Evolutionary conservation across 108 stramenopile species (phyloP).

Genomic region (Conticribra guillardii): DNA sequence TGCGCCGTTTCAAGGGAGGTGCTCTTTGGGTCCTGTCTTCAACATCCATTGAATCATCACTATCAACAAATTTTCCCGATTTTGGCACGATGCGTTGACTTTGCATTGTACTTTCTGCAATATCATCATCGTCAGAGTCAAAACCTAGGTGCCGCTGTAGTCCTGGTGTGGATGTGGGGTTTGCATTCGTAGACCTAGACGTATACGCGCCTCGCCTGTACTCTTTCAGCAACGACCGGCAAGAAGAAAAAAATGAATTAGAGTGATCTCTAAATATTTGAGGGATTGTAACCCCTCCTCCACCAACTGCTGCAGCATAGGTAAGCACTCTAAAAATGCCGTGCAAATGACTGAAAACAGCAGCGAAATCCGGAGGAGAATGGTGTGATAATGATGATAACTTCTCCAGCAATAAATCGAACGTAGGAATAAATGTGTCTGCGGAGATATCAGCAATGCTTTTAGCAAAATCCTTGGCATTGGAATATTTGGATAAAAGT

Average conservation of each 20-base stretch:
- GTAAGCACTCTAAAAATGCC: constrained; percentile 36
- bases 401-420: constrained; percentile 32
- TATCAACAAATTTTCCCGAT: constrained; percentile 22
- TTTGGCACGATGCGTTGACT: constrained; percentile 3
- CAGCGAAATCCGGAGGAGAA: constrained; percentile 30
- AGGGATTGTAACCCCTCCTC: constrained; percentile 15
- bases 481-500: constrained; percentile 29
- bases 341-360: constrained; percentile 37
- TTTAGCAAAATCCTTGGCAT: constrained; percentile 19
- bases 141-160: constrained; percentile 1
- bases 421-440: constrained; percentile 25
- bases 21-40: constrained; percentile 10
- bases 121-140: constrained; percentile 40
- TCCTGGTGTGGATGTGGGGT: constrained; percentile 3
- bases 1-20: constrained; percentile 40
- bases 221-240: constrained; percentile 34
- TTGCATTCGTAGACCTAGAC: not conserved
- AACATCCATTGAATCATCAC: constrained; percentile 45
- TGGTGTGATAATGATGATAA: constrained; percentile 18
- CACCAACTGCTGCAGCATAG: constrained; percentile 17
- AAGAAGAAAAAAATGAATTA: constrained; percentile 33
- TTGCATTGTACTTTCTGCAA: constrained; percentile 16
- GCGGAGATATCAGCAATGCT: constrained; percentile 24
- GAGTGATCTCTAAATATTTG: constrained; percentile 17
- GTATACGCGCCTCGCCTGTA: constrained; percentile 30